phyloP scores from a whole-genome alignment of 169 alveolate genomes.

The Miamiensis avidus region DNA sequence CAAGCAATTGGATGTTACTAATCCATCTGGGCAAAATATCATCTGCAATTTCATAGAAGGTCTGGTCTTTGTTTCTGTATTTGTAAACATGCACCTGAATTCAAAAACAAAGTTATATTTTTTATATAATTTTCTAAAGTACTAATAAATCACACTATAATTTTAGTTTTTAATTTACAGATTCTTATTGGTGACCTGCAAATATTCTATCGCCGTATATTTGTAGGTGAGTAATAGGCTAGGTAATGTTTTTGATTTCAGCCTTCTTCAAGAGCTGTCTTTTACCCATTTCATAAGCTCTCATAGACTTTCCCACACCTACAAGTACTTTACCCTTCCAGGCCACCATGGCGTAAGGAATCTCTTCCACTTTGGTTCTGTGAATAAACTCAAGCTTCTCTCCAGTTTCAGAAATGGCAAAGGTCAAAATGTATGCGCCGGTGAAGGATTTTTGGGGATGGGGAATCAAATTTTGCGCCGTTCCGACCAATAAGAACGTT shows the following conservation, averaged over 20 bases:
- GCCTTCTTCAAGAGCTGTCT: conserved; percentile 95
- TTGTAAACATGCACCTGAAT: conserved; percentile 54
- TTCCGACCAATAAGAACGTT: conserved; percentile 91
- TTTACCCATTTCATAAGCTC: conserved; percentile 97
- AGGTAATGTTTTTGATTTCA: conserved; percentile 88
- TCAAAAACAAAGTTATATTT: neutral
- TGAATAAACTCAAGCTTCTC: conserved; percentile 75
- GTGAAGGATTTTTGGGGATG: conserved; percentile 54
- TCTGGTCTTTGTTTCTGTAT: conserved; percentile 70
- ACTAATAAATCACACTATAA: too few species aligned
- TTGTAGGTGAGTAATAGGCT: conserved; percentile 69
- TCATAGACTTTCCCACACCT: conserved; percentile 92
- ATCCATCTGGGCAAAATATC: conserved; percentile 96
- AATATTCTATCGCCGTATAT: conserved; percentile 91
- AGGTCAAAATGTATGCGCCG: conserved; percentile 70
- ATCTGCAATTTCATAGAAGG: conserved; percentile 87
- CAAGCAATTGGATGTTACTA: conserved; percentile 93
- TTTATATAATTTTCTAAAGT: too few species aligned
- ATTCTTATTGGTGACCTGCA: conserved; percentile 94
- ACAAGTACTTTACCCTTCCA: conserved; percentile 93
- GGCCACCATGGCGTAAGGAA: conserved; percentile 92
- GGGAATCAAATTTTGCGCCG: conserved; percentile 76
- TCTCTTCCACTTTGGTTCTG: conserved; percentile 91
- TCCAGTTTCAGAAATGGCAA: conserved; percentile 60
- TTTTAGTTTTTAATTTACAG: conserved; percentile 38